Conservation (phyloP, 129 eudicot species). For the Arctium lappa region DNA sequence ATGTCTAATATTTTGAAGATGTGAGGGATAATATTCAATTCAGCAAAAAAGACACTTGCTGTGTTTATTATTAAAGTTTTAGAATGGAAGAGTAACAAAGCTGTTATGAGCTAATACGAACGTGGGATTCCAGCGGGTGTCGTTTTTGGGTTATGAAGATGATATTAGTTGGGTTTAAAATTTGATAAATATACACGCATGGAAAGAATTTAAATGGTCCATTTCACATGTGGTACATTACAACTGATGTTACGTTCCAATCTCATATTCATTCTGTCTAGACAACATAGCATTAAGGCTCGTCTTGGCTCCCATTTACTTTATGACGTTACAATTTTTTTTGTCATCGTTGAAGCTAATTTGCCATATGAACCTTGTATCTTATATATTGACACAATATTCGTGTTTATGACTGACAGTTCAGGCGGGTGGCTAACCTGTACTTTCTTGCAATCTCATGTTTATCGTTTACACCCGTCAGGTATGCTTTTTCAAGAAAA, state of each 20-base stretch:
- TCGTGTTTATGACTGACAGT: constrained; percentile 61
- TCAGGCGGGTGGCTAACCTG: constrained; percentile 98
- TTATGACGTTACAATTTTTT: neutral
- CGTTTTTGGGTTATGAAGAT: constrained; percentile 1
- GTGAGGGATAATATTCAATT: too few species aligned
- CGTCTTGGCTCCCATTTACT: neutral
- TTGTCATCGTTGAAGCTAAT: constrained; percentile 6
- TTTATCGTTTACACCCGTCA: constrained; percentile 87
- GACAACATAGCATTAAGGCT: neutral
- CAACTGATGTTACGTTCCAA: neutral
- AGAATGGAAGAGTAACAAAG: neutral
- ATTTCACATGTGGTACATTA: neutral
- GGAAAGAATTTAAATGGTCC: neutral
- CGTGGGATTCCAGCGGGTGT: neutral
- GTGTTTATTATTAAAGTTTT: neutral
- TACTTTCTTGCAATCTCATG: constrained; percentile 94
- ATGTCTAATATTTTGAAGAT: neutral
- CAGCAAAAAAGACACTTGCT: too few species aligned
- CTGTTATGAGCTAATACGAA: neutral
- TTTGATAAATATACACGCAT: neutral
- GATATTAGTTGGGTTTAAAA: constrained; percentile 4
- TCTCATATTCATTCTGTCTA: neutral
- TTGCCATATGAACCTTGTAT: constrained; percentile 8
- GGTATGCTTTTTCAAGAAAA: constrained; percentile 44
- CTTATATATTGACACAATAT: constrained; percentile 18